A percentile compares a stretch with the other conserved stretches of the same genome.
Conservation (phyloP, 495 filamentous ascomycete genomes). For the Annulohypoxylon bovei region DNA sequence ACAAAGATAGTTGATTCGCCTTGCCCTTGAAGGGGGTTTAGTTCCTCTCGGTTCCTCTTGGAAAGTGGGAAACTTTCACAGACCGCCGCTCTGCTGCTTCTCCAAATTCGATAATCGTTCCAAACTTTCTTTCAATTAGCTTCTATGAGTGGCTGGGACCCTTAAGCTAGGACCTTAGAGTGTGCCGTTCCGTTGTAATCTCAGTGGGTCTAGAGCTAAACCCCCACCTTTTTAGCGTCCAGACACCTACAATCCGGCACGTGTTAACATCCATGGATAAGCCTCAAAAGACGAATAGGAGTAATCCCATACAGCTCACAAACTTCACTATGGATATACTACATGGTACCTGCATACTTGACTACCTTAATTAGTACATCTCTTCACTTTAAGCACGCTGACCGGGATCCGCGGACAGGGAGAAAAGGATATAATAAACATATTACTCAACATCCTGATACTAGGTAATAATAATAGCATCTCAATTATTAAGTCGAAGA, state of each 20-base stretch:
- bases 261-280: conserved; percentile 12
- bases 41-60: neutral
- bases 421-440: neutral
- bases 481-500: neutral
- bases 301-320: conserved; percentile 2
- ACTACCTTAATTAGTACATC: too few relatives aligned
- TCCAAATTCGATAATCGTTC: conserved; percentile 26
- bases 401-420: neutral
- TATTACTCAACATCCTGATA: too few relatives aligned
- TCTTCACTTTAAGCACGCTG: neutral
- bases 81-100: conserved; percentile 35
- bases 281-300: conserved; percentile 19
- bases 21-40: conserved; percentile 15
- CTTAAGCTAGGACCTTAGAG: conserved; percentile 30
- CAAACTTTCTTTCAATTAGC: conserved; percentile 32
- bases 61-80: too few relatives aligned
- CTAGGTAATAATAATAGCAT: neutral
- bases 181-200: conserved; percentile 38
- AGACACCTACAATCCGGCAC: neutral
- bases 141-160: conserved; percentile 30
- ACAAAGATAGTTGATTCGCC: conserved; percentile 21
- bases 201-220: conserved; percentile 25
- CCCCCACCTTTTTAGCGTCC: conserved; percentile 13
- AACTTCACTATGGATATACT: neutral
- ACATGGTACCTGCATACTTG: too few relatives aligned